Evolutionary conservation across 2,329 filamentous ascomycete species (phyloP), one percentile per base, ranked within the genome.

Genomic region (Macroventuria anomochaeta): DNA sequence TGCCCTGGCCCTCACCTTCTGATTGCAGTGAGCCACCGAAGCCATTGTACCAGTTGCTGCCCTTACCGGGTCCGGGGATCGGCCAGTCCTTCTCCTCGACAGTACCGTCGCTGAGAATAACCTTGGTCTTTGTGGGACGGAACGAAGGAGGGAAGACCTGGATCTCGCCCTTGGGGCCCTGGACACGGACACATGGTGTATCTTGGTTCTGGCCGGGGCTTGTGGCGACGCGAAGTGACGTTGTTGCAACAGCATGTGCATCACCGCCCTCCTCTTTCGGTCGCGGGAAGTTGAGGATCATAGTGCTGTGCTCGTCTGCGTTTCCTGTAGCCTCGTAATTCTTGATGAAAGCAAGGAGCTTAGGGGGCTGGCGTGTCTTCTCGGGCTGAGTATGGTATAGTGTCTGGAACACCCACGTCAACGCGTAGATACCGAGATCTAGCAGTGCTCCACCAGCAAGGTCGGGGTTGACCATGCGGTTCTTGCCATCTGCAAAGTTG

Each of bases 381-480:
- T 72, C 81, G 2, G 87, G 82, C 68, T 93, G 88, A 3, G 89
- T 85, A 73, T 92, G 90, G 77, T 96, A 96, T 23, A 96, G 82
- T 37, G 88, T 88, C 76, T 96, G 91, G 82, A 93, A 96, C 6
- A 95, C 83, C 92, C 92, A 96, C 26, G 91, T 96, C 57, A 96
- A 77, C 39, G 90, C 85, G 79, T 96, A 96, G 74, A 96, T 89
- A 57, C 92, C 92, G 52, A 96, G 80, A 74, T 96, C 92, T 43
- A 96, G 82, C 48, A 96, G 79, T 2, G 88, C 88, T 46, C 92
- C 92, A 25, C 92, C 92, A 0, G 91, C 92, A 37, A 96, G 81
- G 66, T 93, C 88, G 17, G 82, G 81, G 75, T 96, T 96, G 58
- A 96, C 84, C 85, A 96, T 92, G 46, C 92, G 87, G 77, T 92